Conservation (phyloP, 192 early-diverging fungal genomes). For the Dissophora globulifera region DNA sequence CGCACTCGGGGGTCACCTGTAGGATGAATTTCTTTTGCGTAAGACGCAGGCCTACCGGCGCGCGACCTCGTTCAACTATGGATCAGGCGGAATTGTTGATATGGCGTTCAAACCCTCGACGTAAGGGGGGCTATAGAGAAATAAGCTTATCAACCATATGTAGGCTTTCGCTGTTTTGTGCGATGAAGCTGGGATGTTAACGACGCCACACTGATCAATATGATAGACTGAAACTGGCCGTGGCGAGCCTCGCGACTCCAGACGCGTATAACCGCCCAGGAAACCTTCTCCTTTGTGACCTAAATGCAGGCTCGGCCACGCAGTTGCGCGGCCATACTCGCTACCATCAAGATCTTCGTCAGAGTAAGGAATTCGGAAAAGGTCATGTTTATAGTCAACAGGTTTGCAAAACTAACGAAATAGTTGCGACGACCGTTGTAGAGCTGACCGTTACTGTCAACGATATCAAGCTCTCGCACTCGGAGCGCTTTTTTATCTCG, state of each 20-base stretch:
- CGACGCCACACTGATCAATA: too few species aligned
- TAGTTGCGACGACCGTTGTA: too few species aligned
- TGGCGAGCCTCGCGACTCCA: constrained; percentile 35
- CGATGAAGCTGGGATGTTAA: too few species aligned
- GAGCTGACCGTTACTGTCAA: constrained; percentile 28
- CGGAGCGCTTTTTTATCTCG: constrained; percentile 26
- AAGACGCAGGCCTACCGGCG: constrained; percentile 5
- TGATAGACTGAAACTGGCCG: constrained; percentile 21
- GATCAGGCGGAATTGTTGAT: constrained; percentile 37
- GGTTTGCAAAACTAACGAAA: too few species aligned
- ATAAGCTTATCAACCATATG: not conserved
- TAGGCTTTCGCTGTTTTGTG: too few species aligned
- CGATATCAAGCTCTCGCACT: constrained; percentile 36
- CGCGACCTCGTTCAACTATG: constrained; percentile 32
- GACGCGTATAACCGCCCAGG: constrained; percentile 42
- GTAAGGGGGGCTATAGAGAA: too few species aligned
- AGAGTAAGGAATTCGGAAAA: too few species aligned
- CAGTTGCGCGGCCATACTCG: constrained; percentile 35
- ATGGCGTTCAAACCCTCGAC: constrained; percentile 31
- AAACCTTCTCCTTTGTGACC: constrained; percentile 31
- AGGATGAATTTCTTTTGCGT: constrained; percentile 18
- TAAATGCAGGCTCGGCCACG: constrained; percentile 4
- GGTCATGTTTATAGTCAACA: too few species aligned
- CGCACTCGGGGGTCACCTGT: too few species aligned
- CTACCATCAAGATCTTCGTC: constrained; percentile 11